Conservation (phyloP, 2,329 filamentous ascomycete species). For the Cryoendolithus antarcticus region DNA sequence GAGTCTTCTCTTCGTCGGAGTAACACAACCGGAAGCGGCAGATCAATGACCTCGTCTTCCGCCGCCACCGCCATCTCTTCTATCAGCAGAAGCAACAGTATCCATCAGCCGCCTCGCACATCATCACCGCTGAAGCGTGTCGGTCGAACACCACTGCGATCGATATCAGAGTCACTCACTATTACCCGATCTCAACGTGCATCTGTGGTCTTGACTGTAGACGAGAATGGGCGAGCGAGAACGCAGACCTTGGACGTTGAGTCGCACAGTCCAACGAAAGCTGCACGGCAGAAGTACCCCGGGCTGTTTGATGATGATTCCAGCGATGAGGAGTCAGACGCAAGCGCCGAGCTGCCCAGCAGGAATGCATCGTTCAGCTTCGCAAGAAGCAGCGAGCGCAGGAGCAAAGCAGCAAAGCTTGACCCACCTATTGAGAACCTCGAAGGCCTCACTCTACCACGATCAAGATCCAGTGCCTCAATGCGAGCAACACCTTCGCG, state of each 20-base stretch:
- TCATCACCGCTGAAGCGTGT: conserved; percentile 36
- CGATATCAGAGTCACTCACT: conserved; percentile 34
- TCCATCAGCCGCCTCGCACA: conserved; percentile 28
- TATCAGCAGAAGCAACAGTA: conserved; percentile 16
- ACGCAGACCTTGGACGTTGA: conserved; percentile 29
- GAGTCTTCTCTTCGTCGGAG: conserved; percentile 29
- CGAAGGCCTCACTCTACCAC: conserved; percentile 21
- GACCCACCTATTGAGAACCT: conserved; percentile 23
- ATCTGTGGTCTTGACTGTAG: conserved; percentile 32
- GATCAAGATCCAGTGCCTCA: conserved; percentile 21
- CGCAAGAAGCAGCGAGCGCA: conserved; percentile 15
- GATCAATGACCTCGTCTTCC: conserved; percentile 7
- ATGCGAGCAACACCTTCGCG: conserved; percentile 22
- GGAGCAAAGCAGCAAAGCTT: conserved; percentile 19
- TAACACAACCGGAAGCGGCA: conserved; percentile 30
- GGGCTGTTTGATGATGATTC: conserved; percentile 31
- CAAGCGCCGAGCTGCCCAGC: conserved; percentile 13
- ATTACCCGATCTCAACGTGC: conserved; percentile 21
- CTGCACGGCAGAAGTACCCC: conserved; percentile 30
- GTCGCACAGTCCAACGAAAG: conserved; percentile 22
- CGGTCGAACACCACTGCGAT: conserved; percentile 28
- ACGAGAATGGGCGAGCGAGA: conserved; percentile 35
- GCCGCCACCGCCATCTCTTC: conserved; percentile 2
- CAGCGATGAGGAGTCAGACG: conserved; percentile 19
- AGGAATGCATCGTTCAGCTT: conserved; percentile 21